Evolutionary conservation across 305 asterid species (phyloP).

Genomic region (Fraxinus sp.): DNA sequence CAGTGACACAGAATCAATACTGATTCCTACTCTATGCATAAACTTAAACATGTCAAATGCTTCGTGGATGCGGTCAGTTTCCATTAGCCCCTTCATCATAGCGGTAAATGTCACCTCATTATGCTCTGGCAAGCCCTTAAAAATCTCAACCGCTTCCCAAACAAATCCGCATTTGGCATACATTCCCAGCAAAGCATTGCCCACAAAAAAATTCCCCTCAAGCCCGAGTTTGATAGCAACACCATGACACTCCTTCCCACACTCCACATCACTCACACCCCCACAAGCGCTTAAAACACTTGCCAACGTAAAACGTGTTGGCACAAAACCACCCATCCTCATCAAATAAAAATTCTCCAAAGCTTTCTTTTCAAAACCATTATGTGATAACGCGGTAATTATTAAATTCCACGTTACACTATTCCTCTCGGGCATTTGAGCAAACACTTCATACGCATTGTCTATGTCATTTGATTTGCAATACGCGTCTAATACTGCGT

Average conservation of each 20-base stretch:
- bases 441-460: conserved; percentile 54
- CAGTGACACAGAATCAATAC: conserved; percentile 54
- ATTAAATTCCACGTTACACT: conserved; percentile 70
- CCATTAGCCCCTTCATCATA: conserved; percentile 71
- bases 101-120: conserved; percentile 85
- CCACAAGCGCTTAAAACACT: conserved; percentile 84
- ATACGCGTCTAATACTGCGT: conserved; percentile 60
- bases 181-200: conserved; percentile 76
- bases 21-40: conserved; percentile 53
- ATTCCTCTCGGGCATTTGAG: conserved; percentile 63
- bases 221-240: conserved; percentile 65
- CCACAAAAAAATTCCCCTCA: conserved; percentile 56
- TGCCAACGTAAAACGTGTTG: conserved; percentile 66
- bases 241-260: conserved; percentile 72
- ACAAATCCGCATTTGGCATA: conserved; percentile 57
- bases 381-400: conserved; percentile 57
- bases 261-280: conserved; percentile 42
- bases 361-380: conserved; percentile 55
- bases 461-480: conserved; percentile 57
- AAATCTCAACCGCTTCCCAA: conserved; percentile 46
- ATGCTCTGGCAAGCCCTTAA: conserved; percentile 56
- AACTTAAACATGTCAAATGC: conserved; percentile 68
- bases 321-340: conserved; percentile 55
- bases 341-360: conserved; percentile 53
- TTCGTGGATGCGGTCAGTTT: conserved; percentile 50